These are phyloP conservation scores for Ogataea minuta DNA, from an alignment of 805 yeast species.

Conservation along the genomic window DNA sequence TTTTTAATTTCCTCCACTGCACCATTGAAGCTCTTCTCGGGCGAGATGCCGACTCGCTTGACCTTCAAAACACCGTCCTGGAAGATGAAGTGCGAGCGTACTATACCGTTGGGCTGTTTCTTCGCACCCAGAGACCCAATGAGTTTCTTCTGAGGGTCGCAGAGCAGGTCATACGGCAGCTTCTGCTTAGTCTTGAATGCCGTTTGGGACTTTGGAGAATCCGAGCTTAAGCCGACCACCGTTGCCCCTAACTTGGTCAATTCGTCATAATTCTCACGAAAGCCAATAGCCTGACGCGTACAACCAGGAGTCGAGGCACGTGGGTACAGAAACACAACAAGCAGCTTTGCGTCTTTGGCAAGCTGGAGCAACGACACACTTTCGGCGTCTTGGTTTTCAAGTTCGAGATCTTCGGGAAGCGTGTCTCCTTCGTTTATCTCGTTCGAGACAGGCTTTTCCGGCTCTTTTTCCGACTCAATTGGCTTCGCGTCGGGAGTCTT, in stretches of 20 bases:
- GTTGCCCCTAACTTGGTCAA: slow-evolving; percentile 49
- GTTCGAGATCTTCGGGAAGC: slow-evolving; percentile 42
- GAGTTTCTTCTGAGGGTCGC: slow-evolving; percentile 71
- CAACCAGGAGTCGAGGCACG: slow-evolving; percentile 95
- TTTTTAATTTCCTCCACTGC: slow-evolving; percentile 56
- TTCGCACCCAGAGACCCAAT: slow-evolving; percentile 80
- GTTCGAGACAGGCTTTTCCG: not conserved
- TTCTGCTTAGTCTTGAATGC: slow-evolving; percentile 70
- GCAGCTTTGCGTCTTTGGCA: slow-evolving; percentile 37
- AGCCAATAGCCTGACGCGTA: slow-evolving; percentile 91
- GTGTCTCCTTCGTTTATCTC: slow-evolving; percentile 19
- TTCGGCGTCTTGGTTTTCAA: slow-evolving; percentile 58
- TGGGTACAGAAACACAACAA: slow-evolving; percentile 77
- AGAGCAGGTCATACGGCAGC: slow-evolving; percentile 69
- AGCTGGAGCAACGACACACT: slow-evolving; percentile 26
- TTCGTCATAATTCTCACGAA: slow-evolving; percentile 60
- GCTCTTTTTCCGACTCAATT: not conserved
- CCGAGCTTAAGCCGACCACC: slow-evolving; percentile 83
- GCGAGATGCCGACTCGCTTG: slow-evolving; percentile 53
- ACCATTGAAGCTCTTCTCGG: slow-evolving; percentile 56
- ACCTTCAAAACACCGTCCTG: slow-evolving; percentile 66
- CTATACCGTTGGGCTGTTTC: slow-evolving; percentile 69
- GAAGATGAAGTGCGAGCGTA: slow-evolving; percentile 92
- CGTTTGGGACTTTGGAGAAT: slow-evolving; percentile 74
- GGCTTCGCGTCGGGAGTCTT: not conserved